phyloP scores from a whole-genome alignment of 2,329 filamentous ascomycete species.

The Lachnellula occidentalis region DNA sequence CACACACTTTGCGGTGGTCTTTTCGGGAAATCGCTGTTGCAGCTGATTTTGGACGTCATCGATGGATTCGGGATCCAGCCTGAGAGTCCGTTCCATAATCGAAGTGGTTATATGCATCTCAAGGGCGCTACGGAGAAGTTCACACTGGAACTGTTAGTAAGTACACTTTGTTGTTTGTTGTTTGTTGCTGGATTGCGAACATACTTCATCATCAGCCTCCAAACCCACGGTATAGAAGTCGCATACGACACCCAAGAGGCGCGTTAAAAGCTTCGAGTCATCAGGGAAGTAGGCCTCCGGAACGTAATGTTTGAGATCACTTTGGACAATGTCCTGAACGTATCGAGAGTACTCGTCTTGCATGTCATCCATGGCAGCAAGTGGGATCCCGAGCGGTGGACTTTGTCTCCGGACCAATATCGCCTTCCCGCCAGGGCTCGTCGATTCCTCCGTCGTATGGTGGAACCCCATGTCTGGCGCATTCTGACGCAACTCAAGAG shows the following conservation, averaged over 20 bases:
- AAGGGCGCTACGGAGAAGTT: constrained; percentile 25
- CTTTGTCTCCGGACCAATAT: constrained; percentile 21
- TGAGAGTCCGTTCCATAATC: constrained; percentile 28
- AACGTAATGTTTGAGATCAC: constrained; percentile 20
- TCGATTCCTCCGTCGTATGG: constrained; percentile 15
- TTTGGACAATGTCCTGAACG: constrained; percentile 24
- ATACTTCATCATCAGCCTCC: constrained; percentile 23
- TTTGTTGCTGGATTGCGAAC: too few species aligned
- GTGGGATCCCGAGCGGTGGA: constrained; percentile 27
- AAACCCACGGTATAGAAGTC: constrained; percentile 20
- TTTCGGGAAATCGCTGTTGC: constrained; percentile 19
- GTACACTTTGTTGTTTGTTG: not conserved
- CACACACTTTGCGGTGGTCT: constrained; percentile 24
- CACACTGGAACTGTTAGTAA: constrained; percentile 20
- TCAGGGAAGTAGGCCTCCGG: constrained; percentile 22
- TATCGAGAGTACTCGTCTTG: constrained; percentile 23
- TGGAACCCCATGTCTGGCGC: constrained; percentile 22
- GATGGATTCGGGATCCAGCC: constrained; percentile 25
- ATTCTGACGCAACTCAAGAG: constrained; percentile 19
- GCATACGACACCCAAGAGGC: constrained; percentile 21
- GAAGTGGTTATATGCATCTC: constrained; percentile 28
- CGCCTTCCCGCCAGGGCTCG: constrained; percentile 8
- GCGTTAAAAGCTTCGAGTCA: constrained; percentile 22
- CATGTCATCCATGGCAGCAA: constrained; percentile 26
- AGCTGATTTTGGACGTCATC: constrained; percentile 21